A percentile compares a stretch with the other conserved stretches of the same genome.
phyloP scores from a whole-genome alignment of 805 yeast genomes.

The Dipodascus albidus region DNA sequence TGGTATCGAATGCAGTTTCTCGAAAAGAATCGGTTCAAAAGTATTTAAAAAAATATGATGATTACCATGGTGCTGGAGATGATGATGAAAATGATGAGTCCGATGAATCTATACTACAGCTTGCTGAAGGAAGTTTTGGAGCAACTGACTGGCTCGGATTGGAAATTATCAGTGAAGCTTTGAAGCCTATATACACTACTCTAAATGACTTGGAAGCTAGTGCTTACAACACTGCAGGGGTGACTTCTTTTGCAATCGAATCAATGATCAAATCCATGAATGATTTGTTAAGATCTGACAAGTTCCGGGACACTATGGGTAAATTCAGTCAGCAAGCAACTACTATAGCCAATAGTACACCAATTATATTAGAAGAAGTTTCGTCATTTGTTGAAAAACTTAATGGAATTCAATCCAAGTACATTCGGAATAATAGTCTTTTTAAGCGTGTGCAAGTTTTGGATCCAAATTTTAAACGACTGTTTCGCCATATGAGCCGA shows the following conservation, averaged over 20 bases:
- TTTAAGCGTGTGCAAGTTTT: neutral
- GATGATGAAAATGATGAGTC: neutral
- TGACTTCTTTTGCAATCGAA: neutral
- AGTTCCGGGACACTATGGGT: neutral
- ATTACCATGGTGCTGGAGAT: neutral
- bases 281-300: neutral
- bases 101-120: neutral
- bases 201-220: neutral
- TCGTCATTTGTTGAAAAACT: neutral
- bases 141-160: neutral
- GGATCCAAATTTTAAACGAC: neutral
- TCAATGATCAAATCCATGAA: neutral
- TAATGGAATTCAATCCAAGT: neutral
- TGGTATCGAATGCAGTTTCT: neutral
- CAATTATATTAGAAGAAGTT: neutral
- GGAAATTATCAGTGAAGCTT: neutral
- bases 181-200: neutral
- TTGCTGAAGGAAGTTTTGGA: conserved; percentile 1
- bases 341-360: neutral
- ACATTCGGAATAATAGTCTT: neutral
- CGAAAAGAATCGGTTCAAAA: neutral
- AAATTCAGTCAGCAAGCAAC: neutral
- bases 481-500: neutral
- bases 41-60: neutral
- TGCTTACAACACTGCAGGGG: neutral